These are phyloP conservation scores for Paragyromitra xinjiangensis DNA, from an alignment of 495 filamentous ascomycete genomes.

Conservation along the genomic window DNA sequence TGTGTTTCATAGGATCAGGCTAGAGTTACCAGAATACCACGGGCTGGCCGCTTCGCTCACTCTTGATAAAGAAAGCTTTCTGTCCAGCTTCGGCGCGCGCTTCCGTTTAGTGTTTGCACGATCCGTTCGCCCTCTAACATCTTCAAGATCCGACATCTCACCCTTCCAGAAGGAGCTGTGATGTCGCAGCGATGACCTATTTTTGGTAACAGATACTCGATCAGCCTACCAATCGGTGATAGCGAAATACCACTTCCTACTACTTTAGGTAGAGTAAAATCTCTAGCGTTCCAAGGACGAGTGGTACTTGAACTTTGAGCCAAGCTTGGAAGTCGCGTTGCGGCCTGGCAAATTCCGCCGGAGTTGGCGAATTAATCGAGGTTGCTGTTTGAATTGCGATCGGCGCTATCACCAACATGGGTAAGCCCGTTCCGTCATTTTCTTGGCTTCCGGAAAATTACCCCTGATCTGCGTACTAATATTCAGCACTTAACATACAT, in stretches of 20 bases:
- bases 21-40: slow-evolving; percentile 3
- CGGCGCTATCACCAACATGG: slow-evolving; percentile 8
- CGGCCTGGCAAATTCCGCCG: slow-evolving; percentile 12
- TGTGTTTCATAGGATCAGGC: slow-evolving; percentile 33
- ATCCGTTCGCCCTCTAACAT: not conserved
- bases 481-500: no score
- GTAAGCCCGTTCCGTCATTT: slow-evolving; percentile 28
- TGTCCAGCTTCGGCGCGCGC: slow-evolving; percentile 16
- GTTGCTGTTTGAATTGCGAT: slow-evolving; percentile 29
- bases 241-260: not conserved
- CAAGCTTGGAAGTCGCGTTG: not conserved
- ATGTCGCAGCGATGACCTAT: slow-evolving; percentile 23
- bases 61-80: not conserved
- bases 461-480: slow-evolving; percentile 28
- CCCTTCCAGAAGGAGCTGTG: slow-evolving; percentile 33
- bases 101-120: slow-evolving; percentile 3
- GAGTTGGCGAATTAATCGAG: not conserved
- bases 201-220: slow-evolving; percentile 26
- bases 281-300: not conserved
- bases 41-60: slow-evolving; percentile 7
- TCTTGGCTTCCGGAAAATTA: slow-evolving; percentile 32
- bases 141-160: slow-evolving; percentile 8
- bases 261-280: not conserved
- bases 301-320: not conserved
- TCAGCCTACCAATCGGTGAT: slow-evolving; percentile 8